These are phyloP conservation scores for Talaromyces sp. DNA, from an alignment of 2,329 filamentous ascomycete species.

Conservation along the genomic window DNA sequence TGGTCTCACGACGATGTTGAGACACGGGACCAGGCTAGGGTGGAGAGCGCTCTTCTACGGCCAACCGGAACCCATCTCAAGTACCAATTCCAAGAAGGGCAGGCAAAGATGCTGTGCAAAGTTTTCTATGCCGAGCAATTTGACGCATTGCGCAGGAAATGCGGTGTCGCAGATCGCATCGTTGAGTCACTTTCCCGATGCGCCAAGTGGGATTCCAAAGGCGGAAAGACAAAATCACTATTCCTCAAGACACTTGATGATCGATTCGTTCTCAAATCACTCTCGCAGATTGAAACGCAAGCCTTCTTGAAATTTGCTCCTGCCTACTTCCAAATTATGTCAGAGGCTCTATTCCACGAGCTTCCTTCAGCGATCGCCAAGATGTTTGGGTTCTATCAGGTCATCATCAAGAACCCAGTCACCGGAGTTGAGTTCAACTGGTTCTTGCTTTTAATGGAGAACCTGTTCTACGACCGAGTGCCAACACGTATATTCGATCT, in stretches of 20 bases:
- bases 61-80: conserved; percentile 89
- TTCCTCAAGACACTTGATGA: conserved; percentile 97
- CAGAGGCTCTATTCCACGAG: conserved; percentile 90
- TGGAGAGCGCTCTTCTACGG: conserved; percentile 82
- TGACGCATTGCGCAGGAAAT: conserved; percentile 88
- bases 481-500: conserved; percentile 91
- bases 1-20: conserved; percentile 33
- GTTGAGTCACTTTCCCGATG: conserved; percentile 93
- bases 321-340: conserved; percentile 96
- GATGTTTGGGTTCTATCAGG: conserved; percentile 98
- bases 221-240: conserved; percentile 95
- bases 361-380: conserved; percentile 96
- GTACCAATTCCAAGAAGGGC: conserved; percentile 90
- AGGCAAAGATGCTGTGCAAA: conserved; percentile 95
- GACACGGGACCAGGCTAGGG: conserved; percentile 62
- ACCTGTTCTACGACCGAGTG: conserved; percentile 91
- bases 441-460: conserved; percentile 94
- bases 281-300: conserved; percentile 86
- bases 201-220: conserved; percentile 96
- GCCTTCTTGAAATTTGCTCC: conserved; percentile 95
- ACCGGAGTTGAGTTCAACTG: conserved; percentile 93
- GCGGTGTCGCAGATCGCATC: conserved; percentile 88
- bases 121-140: conserved; percentile 99
- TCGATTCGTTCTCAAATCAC: conserved; percentile 84
- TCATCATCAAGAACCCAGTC: conserved; percentile 90